Evolutionary conservation across 139 green algal species (phyloP).

Genomic region (Chlamydomonas sp.): DNA sequence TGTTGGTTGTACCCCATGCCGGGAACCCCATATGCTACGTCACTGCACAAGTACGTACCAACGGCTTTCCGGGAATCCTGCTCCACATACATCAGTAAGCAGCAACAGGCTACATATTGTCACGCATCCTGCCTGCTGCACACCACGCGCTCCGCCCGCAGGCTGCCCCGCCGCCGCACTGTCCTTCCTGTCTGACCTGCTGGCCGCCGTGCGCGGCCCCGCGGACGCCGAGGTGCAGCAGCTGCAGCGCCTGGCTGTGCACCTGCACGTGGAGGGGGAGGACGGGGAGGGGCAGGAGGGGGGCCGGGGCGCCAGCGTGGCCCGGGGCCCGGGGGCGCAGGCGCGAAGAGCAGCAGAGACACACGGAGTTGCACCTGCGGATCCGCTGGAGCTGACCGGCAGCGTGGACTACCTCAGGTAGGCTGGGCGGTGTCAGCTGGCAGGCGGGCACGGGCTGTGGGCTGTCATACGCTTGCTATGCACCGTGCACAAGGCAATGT

Average conservation of each 20-base stretch:
- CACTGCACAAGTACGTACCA: no score
- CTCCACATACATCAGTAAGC: no score
- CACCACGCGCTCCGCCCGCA: not conserved
- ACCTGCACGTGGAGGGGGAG: no score
- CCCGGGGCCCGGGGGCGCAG: not conserved
- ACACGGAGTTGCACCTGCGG: not conserved
- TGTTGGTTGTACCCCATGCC: no score
- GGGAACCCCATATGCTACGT: no score
- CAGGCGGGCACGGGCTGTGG: no score
- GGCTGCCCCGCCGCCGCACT: conserved; percentile 11
- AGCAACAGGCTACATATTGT: no score
- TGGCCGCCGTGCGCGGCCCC: not conserved
- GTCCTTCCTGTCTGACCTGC: not conserved
- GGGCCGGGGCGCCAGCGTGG: not conserved
- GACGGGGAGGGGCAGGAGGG: not conserved
- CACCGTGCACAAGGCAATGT: no score
- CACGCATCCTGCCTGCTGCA: not conserved
- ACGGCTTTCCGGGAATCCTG: no score
- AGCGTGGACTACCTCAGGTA: conserved; percentile 20
- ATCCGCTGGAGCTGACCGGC: conserved; percentile 5
- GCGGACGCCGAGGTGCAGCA: conserved; percentile 18
- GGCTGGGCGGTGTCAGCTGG: not conserved
- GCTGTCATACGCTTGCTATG: no score
- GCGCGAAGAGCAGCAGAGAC: not conserved
- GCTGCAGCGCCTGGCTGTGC: not conserved